Percentiles rank a stretch among this genome's conserved stretches.
Conservation (phyloP, 1,139 yeast genomes). For the Pichia sp. region DNA sequence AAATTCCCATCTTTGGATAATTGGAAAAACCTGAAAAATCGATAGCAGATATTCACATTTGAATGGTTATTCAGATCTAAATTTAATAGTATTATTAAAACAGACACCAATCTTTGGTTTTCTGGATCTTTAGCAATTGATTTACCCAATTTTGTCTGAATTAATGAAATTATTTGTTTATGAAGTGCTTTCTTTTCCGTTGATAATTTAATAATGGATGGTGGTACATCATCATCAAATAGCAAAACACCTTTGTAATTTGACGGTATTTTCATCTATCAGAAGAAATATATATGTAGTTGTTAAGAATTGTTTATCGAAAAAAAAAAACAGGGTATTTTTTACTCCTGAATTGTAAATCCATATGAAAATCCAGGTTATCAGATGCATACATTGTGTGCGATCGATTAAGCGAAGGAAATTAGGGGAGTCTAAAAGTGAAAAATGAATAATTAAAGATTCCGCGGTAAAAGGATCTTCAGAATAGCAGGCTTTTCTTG, state of each 20-base stretch:
- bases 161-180: constrained; percentile 15
- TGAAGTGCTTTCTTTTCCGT: constrained; percentile 23
- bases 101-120: constrained; percentile 18
- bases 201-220: constrained; percentile 18
- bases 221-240: constrained; percentile 22
- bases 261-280: constrained; percentile 22
- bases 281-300: too few relatives aligned
- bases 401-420: too few relatives aligned
- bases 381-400: too few relatives aligned
- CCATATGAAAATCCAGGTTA: too few relatives aligned
- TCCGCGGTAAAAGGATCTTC: too few relatives aligned
- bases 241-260: constrained; percentile 23
- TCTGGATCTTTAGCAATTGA: constrained; percentile 14
- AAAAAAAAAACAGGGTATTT: too few relatives aligned
- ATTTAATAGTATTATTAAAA: constrained; percentile 21
- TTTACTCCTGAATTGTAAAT: too few relatives aligned
- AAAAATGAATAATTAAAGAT: too few relatives aligned
- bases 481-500: too few relatives aligned
- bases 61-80: constrained; percentile 12
- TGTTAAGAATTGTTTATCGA: background rate
- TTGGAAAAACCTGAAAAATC: constrained; percentile 21
- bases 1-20: constrained; percentile 23
- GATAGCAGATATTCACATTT: constrained; percentile 16
- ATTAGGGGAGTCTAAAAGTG: too few relatives aligned
- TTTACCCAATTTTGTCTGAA: constrained; percentile 11